Base-by-base conservation (phyloP, 768 basidiomycete genomes). In the Pleurotus tuber-regium region DNA sequence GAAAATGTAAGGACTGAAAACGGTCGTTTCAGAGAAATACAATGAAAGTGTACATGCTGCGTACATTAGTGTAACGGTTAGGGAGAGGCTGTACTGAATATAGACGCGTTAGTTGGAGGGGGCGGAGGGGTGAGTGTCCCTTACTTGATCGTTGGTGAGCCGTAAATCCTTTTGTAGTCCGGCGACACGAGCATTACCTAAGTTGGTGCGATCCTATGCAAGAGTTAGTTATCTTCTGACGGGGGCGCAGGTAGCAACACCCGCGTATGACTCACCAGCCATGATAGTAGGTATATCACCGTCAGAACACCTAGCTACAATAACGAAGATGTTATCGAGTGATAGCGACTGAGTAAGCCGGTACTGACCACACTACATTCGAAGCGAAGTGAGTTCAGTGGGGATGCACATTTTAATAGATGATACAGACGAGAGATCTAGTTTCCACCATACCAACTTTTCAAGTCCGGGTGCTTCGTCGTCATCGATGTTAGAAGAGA, bases 181-280 rank as follows among this genome's bases (percentile, higher is more conserved):
- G 9, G 82, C 83, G 5, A 84, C 72, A 14, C 76, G 72, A 39
- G 82, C 84, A 53, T 84, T 84, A 21, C 74, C 75, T 30, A 84
- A 66, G 57, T 84, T 82, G 12, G 74, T 78, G 49, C 80, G 71
- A 56, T 79, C 78, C 77, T 78, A 55, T 8, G 23, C 1, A 47
- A 21, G 21, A 26, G 16, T 11, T n/a, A 29, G 16, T 4, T 12
- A 3, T 9, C 16, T 5, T 7, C 43, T 2, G 42, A 12, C 8
- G 4, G 4, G 33, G n/a, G n/a, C n/a, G n/a, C 9, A 33, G 30
- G 26, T 1, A 11, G 9, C 10, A 16, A 4, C 26, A 28, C 12
- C 9, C 31, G 3, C n/a, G n/a, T n/a, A n/a, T n/a, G n/a, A 65
- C 73, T 39, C 50, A 82, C 81, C 63, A 82, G 53, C 61, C 81